Evolutionary conservation across 2,329 filamentous ascomycete species (phyloP).

Genomic region (Pseudogymnoascus sp.): DNA sequence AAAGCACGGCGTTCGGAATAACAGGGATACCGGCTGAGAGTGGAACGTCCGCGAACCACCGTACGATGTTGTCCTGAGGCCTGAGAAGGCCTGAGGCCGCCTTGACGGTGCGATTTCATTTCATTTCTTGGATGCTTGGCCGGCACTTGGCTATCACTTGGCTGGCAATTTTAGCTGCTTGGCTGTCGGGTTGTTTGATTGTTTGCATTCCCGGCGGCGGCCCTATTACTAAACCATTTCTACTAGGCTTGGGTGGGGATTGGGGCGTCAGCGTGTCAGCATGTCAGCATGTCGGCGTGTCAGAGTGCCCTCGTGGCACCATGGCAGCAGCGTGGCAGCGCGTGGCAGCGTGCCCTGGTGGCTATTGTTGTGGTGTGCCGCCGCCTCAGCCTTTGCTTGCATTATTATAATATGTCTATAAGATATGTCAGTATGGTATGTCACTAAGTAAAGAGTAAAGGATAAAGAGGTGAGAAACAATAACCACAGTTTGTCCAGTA

Average conservation of each 20-base stretch:
- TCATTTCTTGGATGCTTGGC: not conserved
- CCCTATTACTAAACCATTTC: too few relatives aligned
- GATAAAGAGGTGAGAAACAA: not conserved
- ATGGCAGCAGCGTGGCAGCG: not conserved
- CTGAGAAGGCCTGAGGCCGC: too few relatives aligned
- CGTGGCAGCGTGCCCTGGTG: not conserved
- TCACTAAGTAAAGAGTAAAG: too few relatives aligned
- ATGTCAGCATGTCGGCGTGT: not conserved
- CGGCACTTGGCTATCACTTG: not conserved
- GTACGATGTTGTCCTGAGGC: too few relatives aligned
- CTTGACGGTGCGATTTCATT: not conserved
- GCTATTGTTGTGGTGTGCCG: not conserved
- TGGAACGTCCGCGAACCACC: not conserved
- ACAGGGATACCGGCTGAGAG: not conserved
- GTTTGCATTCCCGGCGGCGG: not conserved
- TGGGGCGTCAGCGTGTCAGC: not conserved
- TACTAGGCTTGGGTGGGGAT: too few relatives aligned
- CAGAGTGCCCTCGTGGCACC: not conserved
- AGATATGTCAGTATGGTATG: not conserved
- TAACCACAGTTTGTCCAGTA: not conserved
- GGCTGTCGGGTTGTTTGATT: not conserved
- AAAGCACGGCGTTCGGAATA: not conserved
- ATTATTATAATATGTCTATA: not conserved
- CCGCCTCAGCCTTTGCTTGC: not conserved
- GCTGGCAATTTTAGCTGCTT: not conserved